These are phyloP conservation scores for Hyphopichia buzzinii DNA, from an alignment of 1,139 yeast genomes.

Conservation along the genomic window DNA sequence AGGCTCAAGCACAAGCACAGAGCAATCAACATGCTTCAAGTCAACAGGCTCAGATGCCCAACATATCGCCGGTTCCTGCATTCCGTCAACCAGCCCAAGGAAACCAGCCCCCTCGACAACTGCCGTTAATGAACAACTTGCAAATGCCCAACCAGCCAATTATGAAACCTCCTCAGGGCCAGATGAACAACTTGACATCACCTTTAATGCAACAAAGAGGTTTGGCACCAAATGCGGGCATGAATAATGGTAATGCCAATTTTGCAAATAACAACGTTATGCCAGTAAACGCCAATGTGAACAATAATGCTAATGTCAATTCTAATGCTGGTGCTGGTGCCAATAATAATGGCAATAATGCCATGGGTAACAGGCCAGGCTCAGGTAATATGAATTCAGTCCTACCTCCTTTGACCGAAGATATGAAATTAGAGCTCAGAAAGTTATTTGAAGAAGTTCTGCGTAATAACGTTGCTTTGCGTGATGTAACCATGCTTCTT, in stretches of 20 bases:
- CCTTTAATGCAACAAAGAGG: constrained; percentile 23
- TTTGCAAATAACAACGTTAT: not conserved
- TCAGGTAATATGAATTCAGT: constrained; percentile 10
- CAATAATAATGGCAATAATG: not conserved
- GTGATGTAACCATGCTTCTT: constrained; percentile 61
- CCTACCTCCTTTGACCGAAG: constrained; percentile 44
- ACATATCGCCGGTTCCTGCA: constrained; percentile 4
- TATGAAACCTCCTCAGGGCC: constrained; percentile 19
- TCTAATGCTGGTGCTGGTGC: not conserved
- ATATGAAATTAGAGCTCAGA: constrained; percentile 49
- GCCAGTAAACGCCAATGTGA: not conserved
- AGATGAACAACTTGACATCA: constrained; percentile 16
- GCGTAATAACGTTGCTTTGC: constrained; percentile 60
- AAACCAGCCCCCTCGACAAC: constrained; percentile 16
- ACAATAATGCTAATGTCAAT: not conserved
- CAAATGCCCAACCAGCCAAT: constrained; percentile 15
- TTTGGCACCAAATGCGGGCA: constrained; percentile 6
- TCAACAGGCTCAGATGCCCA: constrained; percentile 7
- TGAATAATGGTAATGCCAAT: constrained; percentile 10
- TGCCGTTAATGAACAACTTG: constrained; percentile 22
- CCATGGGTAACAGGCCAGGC: constrained; percentile 3
- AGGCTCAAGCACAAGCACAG: constrained; percentile 5
- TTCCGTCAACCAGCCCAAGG: constrained; percentile 8
- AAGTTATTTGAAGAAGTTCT: constrained; percentile 69
- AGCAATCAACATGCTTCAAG: constrained; percentile 12